These are phyloP conservation scores for Neurospora sp. DNA, from an alignment of 495 filamentous ascomycete species.

Conservation along the genomic window DNA sequence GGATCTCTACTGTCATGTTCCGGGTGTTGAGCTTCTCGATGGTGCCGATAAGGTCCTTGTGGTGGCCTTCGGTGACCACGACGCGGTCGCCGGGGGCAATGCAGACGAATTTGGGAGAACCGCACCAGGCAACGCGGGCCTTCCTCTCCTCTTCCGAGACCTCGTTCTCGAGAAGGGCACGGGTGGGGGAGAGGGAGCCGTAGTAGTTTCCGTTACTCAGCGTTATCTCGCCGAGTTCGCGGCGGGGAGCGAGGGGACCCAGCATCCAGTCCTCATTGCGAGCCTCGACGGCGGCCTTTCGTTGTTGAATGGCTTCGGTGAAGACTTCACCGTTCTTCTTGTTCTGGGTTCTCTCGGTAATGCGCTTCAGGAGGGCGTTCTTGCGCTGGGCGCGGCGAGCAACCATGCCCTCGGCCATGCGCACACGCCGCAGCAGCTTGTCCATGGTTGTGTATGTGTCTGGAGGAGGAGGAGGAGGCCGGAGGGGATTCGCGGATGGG, in stretches of 20 bases:
- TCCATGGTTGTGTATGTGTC: slow-evolving; percentile 47
- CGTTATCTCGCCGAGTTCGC: slow-evolving; percentile 47
- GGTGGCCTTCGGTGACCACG: slow-evolving; percentile 61
- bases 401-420: slow-evolving; percentile 54
- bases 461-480: background rate
- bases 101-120: slow-evolving; percentile 49
- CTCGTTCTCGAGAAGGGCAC: slow-evolving; percentile 13
- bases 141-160: slow-evolving; percentile 13
- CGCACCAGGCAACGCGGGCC: slow-evolving; percentile 32
- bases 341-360: slow-evolving; percentile 25
- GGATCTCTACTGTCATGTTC: slow-evolving; percentile 47
- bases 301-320: slow-evolving; percentile 6
- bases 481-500: background rate
- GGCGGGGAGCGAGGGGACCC: slow-evolving; percentile 63
- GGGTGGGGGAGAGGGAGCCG: slow-evolving; percentile 15
- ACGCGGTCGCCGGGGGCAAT: slow-evolving; percentile 66
- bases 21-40: slow-evolving; percentile 37
- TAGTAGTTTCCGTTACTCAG: slow-evolving; percentile 14
- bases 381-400: slow-evolving; percentile 36
- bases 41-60: slow-evolving; percentile 70
- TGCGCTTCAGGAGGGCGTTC: slow-evolving; percentile 17
- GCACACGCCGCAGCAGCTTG: slow-evolving; percentile 60
- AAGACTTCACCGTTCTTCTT: slow-evolving; percentile 1
- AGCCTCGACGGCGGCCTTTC: slow-evolving; percentile 21
- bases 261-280: slow-evolving; percentile 61